Evolutionary conservation across 2,329 filamentous ascomycete genomes (phyloP).

Genomic region (Venturia pyrina): DNA sequence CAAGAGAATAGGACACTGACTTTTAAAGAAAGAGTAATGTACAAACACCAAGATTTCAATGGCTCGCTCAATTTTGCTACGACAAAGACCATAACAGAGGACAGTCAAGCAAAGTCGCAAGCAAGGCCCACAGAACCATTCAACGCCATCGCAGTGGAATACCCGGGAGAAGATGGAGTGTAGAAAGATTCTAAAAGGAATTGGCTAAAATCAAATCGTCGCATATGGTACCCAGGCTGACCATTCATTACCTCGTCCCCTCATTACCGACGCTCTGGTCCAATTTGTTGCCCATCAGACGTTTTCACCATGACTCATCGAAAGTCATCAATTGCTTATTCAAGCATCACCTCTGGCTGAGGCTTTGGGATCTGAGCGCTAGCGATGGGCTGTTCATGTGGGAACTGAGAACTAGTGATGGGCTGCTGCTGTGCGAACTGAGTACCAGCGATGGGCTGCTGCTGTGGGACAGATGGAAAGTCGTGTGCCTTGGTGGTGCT

Average conservation of each 20-base stretch:
- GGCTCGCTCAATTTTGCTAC: not conserved
- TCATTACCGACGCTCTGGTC: conserved; percentile 4
- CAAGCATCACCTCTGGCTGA: not conserved
- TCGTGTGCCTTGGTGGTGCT: conserved; percentile 5
- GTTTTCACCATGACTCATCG: not conserved
- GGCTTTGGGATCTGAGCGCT: conserved; percentile 5
- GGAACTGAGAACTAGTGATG: no score
- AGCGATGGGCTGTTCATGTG: no score
- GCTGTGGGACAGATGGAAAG: conserved; percentile 1
- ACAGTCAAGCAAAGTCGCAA: not conserved
- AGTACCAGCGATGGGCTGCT: not conserved
- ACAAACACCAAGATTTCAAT: conserved; percentile 6
- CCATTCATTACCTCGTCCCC: conserved; percentile 7
- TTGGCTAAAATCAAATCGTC: conserved; percentile 5
- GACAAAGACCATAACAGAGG: not conserved
- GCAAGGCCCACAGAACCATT: not conserved
- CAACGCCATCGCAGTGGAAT: not conserved
- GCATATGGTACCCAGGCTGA: conserved; percentile 2
- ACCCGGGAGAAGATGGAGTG: not conserved
- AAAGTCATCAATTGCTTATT: not conserved
- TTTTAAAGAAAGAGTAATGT: not conserved
- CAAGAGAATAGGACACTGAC: not conserved
- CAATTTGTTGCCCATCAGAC: not conserved
- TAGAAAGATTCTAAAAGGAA: not conserved
- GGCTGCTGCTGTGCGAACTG: no score